Base-by-base conservation (phyloP, 805 yeast genomes). In the Ascoidea tarda region DNA sequence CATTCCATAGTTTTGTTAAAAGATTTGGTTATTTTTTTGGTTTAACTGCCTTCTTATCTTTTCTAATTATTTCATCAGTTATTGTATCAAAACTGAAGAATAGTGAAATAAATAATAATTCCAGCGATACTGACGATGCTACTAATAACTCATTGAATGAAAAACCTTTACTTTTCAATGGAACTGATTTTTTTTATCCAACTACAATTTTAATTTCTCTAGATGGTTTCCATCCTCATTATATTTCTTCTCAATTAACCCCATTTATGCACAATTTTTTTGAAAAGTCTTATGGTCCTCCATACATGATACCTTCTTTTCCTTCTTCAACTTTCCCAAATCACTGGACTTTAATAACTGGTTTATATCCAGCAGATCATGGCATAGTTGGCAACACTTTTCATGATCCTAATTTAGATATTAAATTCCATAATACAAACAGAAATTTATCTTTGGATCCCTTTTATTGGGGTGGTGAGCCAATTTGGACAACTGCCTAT, bases 161-260 rank as follows among this genome's bases (percentile, higher is more conserved):
- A 49, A 65, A 67, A 54, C 55, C 60, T 6, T 32, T 63, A 2
- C 57, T 71, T 6, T 64, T 70, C 45, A 87, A 87, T 62, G 84
- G 87, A 1, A 83, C 95, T 0, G 80, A 77, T 56, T 69, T 69
- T 2, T 87, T 82, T 64, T 70, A 82, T 59, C 86, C 93, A n/a
- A 80, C 95, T 6, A 90, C 96, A 1, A 67, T 90, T 1, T 63
- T 89, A 49, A 71, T 90, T 1, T 87, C 96, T 0, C 65, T 91
- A 33, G 96, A 87, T 64, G 96, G 96, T 6, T 84, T 90, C 64
- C 95, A 90, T 62, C 97, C 97, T 2, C 91, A 87, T 61, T 85
- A 88, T 63, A 77, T 90, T 10, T 79, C 82, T 2, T 59, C 75
- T 5, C 67, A 71, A 16, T 61, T 73, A 33, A 90, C 96, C 0